Evolutionary conservation across 2,329 filamentous ascomycete species (phyloP), one percentile per base, ranked within the genome.

Genomic region (Botrytis porri): DNA sequence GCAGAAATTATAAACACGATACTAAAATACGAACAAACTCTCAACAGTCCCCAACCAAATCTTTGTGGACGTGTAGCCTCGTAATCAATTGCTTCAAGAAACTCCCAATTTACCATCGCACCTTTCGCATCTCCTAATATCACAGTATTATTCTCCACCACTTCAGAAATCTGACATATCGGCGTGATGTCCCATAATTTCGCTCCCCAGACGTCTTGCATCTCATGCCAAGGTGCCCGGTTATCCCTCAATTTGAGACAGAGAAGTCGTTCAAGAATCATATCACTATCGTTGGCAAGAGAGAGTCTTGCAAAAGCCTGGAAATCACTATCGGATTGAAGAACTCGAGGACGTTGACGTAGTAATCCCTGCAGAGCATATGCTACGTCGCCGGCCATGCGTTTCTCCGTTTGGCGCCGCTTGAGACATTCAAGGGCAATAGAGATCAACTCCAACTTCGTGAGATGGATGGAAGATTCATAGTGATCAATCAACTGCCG

Each of bases 151-250:
- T 82, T 78, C 48, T 81, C 78, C 18, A 79, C 75, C 18, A 82
- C 76, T 37, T 78, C 81, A 9, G 80, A 79, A 9, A 81, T 76
- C 69, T 81, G 77, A 65, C 80, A 81, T 8, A 75, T 74, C 4
- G 81, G 81, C 29, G 80, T 69, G 43, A 82, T 79, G 70, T 81
- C 79, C 79, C 80, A 81, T 8, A 81, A 74, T 39, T 78, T 79
- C 22, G 76, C 77, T 10, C 74, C 75, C 48, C 76, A 81, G 39
- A 76, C 76, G 72, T 81, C 81, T 12, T 73, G 69, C 18, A 75
- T 69, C 8, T 75, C 74, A n/a, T 79, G 75, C 62, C 76, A 77
- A 10, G 75, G 67, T 29, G 75, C 71, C 35, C 41, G 43, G 12
- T n/a, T 54, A 37, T 51, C 25, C n/a, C 57, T 70, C 7, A 75